Conservation (phyloP, 1,139 yeast genomes). For the Magnusiomyces suaveolens region DNA sequence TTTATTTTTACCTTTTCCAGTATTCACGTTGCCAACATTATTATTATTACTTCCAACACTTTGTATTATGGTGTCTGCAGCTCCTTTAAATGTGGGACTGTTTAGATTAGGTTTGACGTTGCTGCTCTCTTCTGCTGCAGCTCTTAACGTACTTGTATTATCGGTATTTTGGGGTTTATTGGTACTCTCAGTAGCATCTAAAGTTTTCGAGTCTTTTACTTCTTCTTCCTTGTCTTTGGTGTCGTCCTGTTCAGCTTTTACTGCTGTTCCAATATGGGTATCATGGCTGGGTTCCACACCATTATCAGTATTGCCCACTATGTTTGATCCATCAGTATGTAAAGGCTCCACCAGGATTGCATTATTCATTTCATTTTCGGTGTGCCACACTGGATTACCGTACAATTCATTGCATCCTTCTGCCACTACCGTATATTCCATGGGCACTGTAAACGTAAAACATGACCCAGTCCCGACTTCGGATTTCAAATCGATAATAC, state of each 20-base stretch:
- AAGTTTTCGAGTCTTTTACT: not conserved
- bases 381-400: too few species aligned
- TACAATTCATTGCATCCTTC: not conserved
- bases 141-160: not conserved
- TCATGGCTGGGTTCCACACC: too few species aligned
- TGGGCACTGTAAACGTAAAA: slow-evolving; percentile 67
- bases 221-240: not conserved
- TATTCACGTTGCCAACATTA: not conserved
- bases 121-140: not conserved
- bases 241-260: too few species aligned
- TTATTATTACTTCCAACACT: not conserved
- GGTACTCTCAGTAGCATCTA: too few species aligned
- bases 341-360: too few species aligned
- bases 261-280: too few species aligned
- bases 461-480: slow-evolving; percentile 65
- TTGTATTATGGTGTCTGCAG: not conserved
- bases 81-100: not conserved
- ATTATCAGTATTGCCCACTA: too few species aligned
- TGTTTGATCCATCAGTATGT: too few species aligned
- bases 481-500: slow-evolving; percentile 54
- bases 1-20: not conserved
- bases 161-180: not conserved
- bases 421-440: slow-evolving; percentile 32
- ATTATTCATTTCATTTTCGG: not conserved
- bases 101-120: not conserved